phyloP scores from a whole-genome alignment of 2,329 filamentous ascomycete species.

The Cercospora sesami region DNA sequence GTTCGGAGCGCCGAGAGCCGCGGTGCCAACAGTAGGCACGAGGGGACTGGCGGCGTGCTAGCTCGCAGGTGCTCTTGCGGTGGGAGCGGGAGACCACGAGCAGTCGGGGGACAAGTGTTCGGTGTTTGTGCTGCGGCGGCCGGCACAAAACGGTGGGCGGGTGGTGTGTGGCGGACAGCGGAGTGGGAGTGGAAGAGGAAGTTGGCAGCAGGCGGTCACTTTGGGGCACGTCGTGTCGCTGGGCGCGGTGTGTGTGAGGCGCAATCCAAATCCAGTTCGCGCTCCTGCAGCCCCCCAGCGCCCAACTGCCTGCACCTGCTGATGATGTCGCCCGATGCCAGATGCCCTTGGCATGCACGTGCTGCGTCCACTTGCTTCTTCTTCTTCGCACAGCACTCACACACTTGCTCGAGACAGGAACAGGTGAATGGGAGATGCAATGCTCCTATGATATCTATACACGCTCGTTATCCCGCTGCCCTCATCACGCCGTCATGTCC shows the following conservation, averaged over 20 bases:
- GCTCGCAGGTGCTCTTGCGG: background rate
- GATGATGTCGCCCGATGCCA: slow-evolving; percentile 1
- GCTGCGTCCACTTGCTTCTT: background rate
- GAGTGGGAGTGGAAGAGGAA: background rate
- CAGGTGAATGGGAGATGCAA: background rate
- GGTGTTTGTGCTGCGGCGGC: background rate
- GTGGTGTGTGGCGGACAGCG: background rate
- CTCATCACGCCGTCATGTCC: background rate
- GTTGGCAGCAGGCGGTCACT: background rate
- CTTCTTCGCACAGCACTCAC: background rate
- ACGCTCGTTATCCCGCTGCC: background rate
- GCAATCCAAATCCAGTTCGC: background rate
- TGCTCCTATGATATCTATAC: background rate
- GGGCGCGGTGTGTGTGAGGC: background rate
- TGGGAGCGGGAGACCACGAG: background rate
- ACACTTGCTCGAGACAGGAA: background rate
- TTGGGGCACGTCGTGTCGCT: background rate
- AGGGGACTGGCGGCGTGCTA: background rate
- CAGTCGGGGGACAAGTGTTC: slow-evolving; percentile 1
- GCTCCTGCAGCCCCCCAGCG: background rate
- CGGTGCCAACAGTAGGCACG: background rate
- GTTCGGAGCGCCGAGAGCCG: background rate
- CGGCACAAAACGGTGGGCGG: background rate
- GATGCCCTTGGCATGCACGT: background rate
- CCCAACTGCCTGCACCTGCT: background rate